Percentiles rank a stretch among this genome's conserved stretches.
Conservation (phyloP, 2,329 filamentous ascomycete species). For the Fusarium sp. region DNA sequence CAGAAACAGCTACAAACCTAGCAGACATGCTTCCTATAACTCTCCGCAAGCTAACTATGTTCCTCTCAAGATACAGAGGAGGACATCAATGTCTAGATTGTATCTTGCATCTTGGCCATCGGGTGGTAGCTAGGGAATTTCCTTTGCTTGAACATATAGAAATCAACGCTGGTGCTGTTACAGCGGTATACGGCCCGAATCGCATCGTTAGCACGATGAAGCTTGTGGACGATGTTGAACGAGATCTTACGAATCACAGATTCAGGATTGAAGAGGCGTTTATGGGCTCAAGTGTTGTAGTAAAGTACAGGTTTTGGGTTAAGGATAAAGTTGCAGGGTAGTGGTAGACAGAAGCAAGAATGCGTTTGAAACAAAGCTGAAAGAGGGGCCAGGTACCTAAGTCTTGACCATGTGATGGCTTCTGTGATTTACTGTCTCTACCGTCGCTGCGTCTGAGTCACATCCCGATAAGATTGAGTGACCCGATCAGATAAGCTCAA, state of each 20-base stretch:
- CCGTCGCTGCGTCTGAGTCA: not conserved
- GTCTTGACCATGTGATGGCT: not conserved
- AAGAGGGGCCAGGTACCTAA: not conserved
- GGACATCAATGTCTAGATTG: not conserved
- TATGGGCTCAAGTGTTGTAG: not conserved
- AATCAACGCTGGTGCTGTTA: not conserved
- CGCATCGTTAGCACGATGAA: not conserved
- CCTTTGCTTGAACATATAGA: not conserved
- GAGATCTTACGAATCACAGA: not conserved
- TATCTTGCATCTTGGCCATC: not conserved
- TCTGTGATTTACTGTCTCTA: no score
- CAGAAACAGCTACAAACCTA: not conserved
- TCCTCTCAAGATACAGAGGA: not conserved
- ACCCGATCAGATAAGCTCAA: no score
- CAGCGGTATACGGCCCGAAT: accelerated
- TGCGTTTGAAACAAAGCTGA: accelerated
- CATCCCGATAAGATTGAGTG: no score
- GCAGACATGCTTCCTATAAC: not conserved
- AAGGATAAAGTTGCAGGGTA: not conserved
- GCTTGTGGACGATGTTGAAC: not conserved
- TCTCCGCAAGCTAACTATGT: not conserved
- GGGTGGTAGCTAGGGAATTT: not conserved
- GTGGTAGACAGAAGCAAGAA: not conserved
- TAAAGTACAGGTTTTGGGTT: not conserved
- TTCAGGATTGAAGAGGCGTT: not conserved